Evolutionary conservation across 106 monocot species (phyloP).

Genomic region (Hemerocallis citrina): DNA sequence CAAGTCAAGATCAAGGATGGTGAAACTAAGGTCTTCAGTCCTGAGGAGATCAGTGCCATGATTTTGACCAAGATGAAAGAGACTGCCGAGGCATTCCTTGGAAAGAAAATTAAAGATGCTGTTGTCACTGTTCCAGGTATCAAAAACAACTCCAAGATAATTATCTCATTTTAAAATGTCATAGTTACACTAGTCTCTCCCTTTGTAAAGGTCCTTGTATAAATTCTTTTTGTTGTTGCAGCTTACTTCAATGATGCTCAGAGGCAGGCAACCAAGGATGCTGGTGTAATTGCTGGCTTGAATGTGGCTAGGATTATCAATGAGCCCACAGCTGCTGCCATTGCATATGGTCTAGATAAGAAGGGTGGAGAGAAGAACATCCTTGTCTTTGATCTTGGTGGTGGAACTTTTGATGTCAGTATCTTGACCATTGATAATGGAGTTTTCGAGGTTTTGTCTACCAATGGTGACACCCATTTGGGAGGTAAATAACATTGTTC

Average conservation of each 20-base stretch:
- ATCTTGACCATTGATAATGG: constrained; percentile 27
- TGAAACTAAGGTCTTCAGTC: constrained; percentile 57
- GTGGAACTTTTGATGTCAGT: constrained; percentile 33
- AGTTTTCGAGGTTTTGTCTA: constrained; percentile 25
- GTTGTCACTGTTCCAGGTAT: constrained; percentile 64
- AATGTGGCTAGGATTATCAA: constrained; percentile 30
- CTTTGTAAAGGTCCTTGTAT: too few species aligned
- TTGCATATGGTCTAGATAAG: constrained; percentile 56
- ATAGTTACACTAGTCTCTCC: too few species aligned
- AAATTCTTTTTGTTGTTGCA: background rate
- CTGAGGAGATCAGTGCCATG: constrained; percentile 69
- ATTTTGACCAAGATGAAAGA: constrained; percentile 61
- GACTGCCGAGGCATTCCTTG: constrained; percentile 62
- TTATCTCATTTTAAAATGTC: too few species aligned
- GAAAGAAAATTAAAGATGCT: constrained; percentile 62
- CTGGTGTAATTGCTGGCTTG: constrained; percentile 21
- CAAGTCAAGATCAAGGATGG: constrained; percentile 56
- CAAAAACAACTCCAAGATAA: background rate
- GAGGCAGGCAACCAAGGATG: constrained; percentile 34
- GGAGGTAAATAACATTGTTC: constrained; percentile 19
- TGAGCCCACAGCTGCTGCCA: constrained; percentile 40
- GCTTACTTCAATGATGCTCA: constrained; percentile 37
- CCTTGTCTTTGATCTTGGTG: constrained; percentile 28
- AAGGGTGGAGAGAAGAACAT: constrained; percentile 43
- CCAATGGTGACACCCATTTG: constrained; percentile 30